Evolutionary conservation across 2,329 filamentous ascomycete genomes (phyloP), one percentile per base, ranked within the genome.

Genomic region (Fonsecaea nubica): DNA sequence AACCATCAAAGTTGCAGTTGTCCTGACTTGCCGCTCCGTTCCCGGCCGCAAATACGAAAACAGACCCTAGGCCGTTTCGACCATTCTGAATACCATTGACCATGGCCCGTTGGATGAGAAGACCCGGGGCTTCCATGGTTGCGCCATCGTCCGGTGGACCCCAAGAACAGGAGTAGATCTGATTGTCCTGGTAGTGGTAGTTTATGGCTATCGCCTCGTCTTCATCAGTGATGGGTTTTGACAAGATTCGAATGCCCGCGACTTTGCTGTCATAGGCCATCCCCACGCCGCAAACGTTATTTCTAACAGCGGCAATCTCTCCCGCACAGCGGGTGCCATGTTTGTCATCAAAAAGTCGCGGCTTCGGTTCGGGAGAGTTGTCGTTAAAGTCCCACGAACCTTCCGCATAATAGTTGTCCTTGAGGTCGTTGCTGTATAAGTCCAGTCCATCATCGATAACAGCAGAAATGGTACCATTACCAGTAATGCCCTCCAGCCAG

Each of bases 111-210:
- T 90, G 88, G 74, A 99, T 97, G 21, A 99, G 83, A 62, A 96
- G 87, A 4, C 93, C 92, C 0, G 95, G 95, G 0, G 89, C 92
- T 73, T 98, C 94, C 95, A 99, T 99, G 30, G 92, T 93, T 67
- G 85, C 84, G 54, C 95, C 95, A 76, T 98, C 93, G 74, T 99
- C 95, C 0, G 93, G 92, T 8, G 95, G 95, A 0, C 95, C 95
- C 95, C 95, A 99, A 0, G 95, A 99, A 81, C 95, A 99, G 0
- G 95, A 99, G 80, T 97, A 99, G 66, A 99, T 98, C 67, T 97
- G 88, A 76, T 97, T 99, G 68, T 94, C 84, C 74, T 97, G 89
- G 74, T 88, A 95, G 69, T 90, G 91, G 81, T 94, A 98, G 79
- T 96, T 97, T 84, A 99, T 89, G 25, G 95, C 92, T 35, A 90